phyloP scores from a whole-genome alignment of 2,329 filamentous ascomycete genomes.

The Trichoderma arundinaceum region DNA sequence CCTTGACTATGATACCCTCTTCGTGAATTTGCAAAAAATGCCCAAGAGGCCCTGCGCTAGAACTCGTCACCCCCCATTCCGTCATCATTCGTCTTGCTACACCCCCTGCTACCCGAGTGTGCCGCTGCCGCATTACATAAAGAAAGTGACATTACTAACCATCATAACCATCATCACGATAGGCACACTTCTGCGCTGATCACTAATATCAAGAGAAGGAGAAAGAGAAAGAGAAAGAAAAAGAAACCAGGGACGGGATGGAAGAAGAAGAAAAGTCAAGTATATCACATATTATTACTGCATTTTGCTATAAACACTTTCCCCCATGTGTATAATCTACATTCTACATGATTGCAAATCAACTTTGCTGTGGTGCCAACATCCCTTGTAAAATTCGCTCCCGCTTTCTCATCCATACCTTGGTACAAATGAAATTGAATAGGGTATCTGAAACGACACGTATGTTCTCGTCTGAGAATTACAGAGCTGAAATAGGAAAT shows the following conservation, averaged over 20 bases:
- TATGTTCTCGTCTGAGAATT: slow-evolving; percentile 12
- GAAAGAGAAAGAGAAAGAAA: not conserved
- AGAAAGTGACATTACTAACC: not conserved
- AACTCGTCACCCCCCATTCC: too few relatives aligned
- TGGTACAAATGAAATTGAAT: slow-evolving; percentile 24
- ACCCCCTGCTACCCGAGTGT: too few relatives aligned
- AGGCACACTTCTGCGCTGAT: not conserved
- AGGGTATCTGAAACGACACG: slow-evolving; percentile 29
- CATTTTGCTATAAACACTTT: not conserved
- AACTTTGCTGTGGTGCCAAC: not conserved
- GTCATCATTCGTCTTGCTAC: too few relatives aligned
- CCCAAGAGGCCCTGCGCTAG: too few relatives aligned
- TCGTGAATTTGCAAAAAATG: too few relatives aligned
- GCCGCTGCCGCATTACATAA: too few relatives aligned
- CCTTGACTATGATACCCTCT: not conserved
- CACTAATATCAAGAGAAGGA: not conserved
- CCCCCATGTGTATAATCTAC: not conserved
- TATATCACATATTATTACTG: not conserved
- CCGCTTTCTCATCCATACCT: slow-evolving; percentile 6
- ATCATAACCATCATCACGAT: not conserved
- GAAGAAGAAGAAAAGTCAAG: not conserved
- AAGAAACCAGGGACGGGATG: not conserved
- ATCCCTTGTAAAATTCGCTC: not conserved
- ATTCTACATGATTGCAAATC: slow-evolving; percentile 1
- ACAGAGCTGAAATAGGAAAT: not conserved